These are phyloP conservation scores for Suillus fuscotomentosus DNA, from an alignment of 768 basidiomycete species.

Conservation along the genomic window DNA sequence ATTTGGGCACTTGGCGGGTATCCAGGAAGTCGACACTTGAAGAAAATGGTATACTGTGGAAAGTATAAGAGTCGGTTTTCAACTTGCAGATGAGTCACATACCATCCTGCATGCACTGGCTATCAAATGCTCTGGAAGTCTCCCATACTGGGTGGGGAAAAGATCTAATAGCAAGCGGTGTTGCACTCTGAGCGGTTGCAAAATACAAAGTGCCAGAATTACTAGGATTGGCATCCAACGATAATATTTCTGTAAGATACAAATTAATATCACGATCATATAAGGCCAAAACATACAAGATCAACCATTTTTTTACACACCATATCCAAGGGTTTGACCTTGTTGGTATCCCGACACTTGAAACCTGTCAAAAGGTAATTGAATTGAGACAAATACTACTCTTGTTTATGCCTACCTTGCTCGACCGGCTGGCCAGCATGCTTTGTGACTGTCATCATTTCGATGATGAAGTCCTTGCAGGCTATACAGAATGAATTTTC, in stretches of 20 bases:
- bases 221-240: neutral
- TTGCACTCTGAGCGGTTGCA: neutral
- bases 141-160: neutral
- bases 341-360: neutral
- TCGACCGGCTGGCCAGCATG: neutral
- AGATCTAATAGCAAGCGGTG: neutral
- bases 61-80: neutral
- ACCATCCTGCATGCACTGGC: neutral
- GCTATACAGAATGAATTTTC: fast-evolving
- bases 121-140: neutral
- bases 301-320: neutral
- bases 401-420: neutral
- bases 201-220: neutral
- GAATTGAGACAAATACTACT: neutral
- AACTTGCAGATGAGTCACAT: neutral
- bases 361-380: neutral
- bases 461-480: neutral
- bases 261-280: neutral
- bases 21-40: neutral
- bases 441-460: neutral
- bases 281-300: neutral
- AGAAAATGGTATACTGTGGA: neutral
- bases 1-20: neutral
- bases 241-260: neutral
- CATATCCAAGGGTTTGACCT: neutral